Evolutionary conservation across 2,329 filamentous ascomycete genomes (phyloP), one percentile per base, ranked within the genome.

Genomic region (Alternaria tenuissima): DNA sequence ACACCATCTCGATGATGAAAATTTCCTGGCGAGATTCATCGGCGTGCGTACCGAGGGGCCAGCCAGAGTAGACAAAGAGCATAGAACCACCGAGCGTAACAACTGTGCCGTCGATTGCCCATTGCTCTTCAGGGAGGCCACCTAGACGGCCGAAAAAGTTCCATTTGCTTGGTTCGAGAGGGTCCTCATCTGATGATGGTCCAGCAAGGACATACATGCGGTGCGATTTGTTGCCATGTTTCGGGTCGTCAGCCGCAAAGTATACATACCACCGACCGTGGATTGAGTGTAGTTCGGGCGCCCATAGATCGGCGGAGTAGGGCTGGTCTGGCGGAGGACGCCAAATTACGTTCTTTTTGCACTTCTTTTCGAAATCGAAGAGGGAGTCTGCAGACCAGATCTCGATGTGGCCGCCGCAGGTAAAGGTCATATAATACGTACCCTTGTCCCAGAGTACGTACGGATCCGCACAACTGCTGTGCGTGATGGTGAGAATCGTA

Each of bases 211-310:
- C 80, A 59, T 77, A 82, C 79, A 82, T 82, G 22, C 81, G 71
- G 67, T 83, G 81, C 0, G 75, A 76, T 18, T 72, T 72, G 69
- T 83, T 83, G 53, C 81, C 81, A n/a, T 79, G 66, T 41, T 68
- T 61, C 1, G 78, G 78, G 62, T 82, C 69, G 20, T 77, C 79
- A 16, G 77, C 80, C 3, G 76, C 82, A 69, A 78, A 83, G 71
- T 86, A 86, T 61, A 86, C 78, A 70, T 85, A 87, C 85, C 85
- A 87, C 22, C 79, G 79, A 0, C 81, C 82, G 38, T 81, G 73
- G 26, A 87, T 76, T 48, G 73, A 73, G 68, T 87, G 85, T 0
- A 87, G 77, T 74, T 87, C 85, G 0, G 85, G 85, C 0, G 85
- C 85, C 85, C 85, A 87, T 32, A 87, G 75, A 63, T 79, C 80